Conservation (phyloP, 129 eudicot species). For the Chrysanthemum lavandulifolium region DNA sequence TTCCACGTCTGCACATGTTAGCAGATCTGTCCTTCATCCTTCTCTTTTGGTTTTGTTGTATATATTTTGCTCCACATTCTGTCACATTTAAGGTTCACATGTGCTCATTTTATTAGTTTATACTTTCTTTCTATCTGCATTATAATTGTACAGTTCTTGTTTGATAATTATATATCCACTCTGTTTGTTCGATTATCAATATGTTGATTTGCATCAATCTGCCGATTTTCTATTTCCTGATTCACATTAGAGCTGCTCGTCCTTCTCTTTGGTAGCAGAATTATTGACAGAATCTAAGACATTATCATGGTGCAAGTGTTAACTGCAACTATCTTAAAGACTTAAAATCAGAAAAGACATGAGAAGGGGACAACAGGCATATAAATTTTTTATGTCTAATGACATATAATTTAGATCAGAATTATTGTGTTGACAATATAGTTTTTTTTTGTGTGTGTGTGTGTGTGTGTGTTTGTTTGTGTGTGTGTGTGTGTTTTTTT, state of each 20-base stretch:
- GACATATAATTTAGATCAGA: background rate
- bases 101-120: too few relatives aligned
- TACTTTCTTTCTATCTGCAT: too few relatives aligned
- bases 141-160: background rate
- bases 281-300: background rate
- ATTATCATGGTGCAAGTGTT: background rate
- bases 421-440: background rate
- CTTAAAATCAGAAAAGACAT: background rate
- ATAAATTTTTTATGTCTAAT: background rate
- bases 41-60: background rate
- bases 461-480: too few relatives aligned
- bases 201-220: background rate
- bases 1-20: background rate
- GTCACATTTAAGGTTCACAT: background rate
- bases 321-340: background rate
- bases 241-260: background rate
- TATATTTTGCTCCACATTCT: background rate
- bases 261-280: background rate
- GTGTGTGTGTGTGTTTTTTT: too few relatives aligned
- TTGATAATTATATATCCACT: background rate
- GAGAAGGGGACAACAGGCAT: background rate
- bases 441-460: too few relatives aligned
- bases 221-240: background rate
- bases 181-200: background rate
- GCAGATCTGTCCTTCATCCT: background rate